Conservation (phyloP, 371 early-diverging fungal species). For the Lichtheimia corymbifera region DNA sequence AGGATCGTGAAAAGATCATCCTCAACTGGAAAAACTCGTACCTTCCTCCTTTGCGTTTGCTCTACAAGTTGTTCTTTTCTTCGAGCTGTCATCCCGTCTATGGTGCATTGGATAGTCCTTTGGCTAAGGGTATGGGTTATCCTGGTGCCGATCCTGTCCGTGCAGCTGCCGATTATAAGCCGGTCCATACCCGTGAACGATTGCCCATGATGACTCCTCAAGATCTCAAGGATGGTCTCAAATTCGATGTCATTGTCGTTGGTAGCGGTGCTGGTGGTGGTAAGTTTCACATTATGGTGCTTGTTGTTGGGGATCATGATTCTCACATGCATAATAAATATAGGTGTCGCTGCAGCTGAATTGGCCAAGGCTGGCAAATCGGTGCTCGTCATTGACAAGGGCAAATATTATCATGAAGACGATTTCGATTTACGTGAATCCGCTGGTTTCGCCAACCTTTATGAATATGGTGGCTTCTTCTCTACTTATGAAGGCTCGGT, state of each 20-base stretch:
- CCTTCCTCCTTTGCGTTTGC: slow-evolving; percentile 47
- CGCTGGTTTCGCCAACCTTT: slow-evolving; percentile 48
- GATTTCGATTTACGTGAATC: slow-evolving; percentile 55
- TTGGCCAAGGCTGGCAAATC: slow-evolving; percentile 70
- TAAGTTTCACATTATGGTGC: slow-evolving; percentile 13
- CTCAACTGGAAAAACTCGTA: slow-evolving; percentile 47
- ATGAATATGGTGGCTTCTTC: slow-evolving; percentile 51
- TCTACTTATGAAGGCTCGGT: slow-evolving; percentile 48
- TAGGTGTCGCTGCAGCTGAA: slow-evolving; percentile 67
- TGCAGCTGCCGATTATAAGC: slow-evolving; percentile 13
- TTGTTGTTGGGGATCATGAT: not conserved
- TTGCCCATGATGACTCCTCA: slow-evolving; percentile 23
- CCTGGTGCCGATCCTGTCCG: slow-evolving; percentile 24
- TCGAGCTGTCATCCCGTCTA: slow-evolving; percentile 28
- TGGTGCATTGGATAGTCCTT: slow-evolving; percentile 9
- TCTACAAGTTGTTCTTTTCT: slow-evolving; percentile 35
- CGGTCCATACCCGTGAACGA: slow-evolving; percentile 22
- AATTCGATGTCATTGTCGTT: slow-evolving; percentile 70
- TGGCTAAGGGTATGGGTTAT: slow-evolving; percentile 45
- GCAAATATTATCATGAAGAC: slow-evolving; percentile 53
- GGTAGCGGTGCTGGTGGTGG: slow-evolving; percentile 82
- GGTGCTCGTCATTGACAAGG: slow-evolving; percentile 79
- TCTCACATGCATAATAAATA: not conserved
- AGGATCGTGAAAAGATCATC: slow-evolving; percentile 52
- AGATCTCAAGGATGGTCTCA: slow-evolving; percentile 25